Percentiles rank a stretch among this genome's conserved stretches.
Evolutionary conservation across 2,329 filamentous ascomycete genomes (phyloP).

Genomic region (Geosmithia morbida): DNA sequence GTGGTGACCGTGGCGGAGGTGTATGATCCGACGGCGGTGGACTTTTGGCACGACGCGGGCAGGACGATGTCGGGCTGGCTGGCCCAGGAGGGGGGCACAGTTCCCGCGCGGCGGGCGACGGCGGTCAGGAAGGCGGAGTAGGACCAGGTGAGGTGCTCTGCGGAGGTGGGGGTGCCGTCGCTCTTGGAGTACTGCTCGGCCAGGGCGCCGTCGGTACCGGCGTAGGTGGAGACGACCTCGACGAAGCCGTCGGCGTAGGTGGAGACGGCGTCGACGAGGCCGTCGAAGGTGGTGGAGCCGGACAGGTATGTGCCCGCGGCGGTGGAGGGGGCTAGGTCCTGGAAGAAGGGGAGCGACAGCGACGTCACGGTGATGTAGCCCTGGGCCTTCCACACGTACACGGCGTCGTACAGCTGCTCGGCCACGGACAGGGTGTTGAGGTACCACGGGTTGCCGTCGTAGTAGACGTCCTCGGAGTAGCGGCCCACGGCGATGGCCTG

Average conservation of each 20-base stretch:
- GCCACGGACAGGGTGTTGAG: conserved; percentile 62
- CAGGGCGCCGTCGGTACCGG: conserved; percentile 45
- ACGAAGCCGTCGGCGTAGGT: conserved; percentile 48
- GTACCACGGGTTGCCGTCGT: conserved; percentile 72
- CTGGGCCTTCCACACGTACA: conserved; percentile 53
- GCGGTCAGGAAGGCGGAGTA: conserved; percentile 57
- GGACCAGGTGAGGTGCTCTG: conserved; percentile 57
- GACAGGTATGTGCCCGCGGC: conserved; percentile 47
- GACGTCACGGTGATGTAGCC: conserved; percentile 50
- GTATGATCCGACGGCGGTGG: conserved; percentile 36
- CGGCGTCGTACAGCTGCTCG: conserved; percentile 65
- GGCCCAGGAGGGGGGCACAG: conserved; percentile 43
- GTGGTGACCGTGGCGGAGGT: conserved; percentile 27
- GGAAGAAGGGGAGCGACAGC: conserved; percentile 58
- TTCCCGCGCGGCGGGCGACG: conserved; percentile 37
- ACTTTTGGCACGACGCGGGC: conserved; percentile 30
- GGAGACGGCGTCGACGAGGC: conserved; percentile 41
- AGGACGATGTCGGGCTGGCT: conserved; percentile 27
- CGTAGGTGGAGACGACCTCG: conserved; percentile 47
- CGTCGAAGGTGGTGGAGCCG: conserved; percentile 29
- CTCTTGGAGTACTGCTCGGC: conserved; percentile 51
- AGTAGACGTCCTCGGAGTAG: conserved; percentile 62
- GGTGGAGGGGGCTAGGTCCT: conserved; percentile 43
- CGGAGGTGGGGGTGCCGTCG: conserved; percentile 41
- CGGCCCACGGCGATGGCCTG: conserved; percentile 48